A percentile compares a stretch with the other conserved stretches of the same genome.
Conservation (phyloP, 805 yeast species). For the Monosporozyma yasuniensis region DNA sequence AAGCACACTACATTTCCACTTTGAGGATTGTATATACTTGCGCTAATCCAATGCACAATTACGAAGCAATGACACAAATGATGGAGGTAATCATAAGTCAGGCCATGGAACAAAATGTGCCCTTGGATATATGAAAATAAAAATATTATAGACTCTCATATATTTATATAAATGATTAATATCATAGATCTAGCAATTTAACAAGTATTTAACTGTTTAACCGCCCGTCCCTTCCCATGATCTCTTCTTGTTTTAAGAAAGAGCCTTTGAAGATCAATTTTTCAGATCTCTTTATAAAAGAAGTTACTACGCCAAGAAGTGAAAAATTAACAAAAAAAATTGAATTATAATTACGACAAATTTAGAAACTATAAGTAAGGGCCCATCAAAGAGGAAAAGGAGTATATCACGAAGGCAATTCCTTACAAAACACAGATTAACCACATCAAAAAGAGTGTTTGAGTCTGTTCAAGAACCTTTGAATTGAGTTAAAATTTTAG, state of each 20-base stretch:
- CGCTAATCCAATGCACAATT: slow-evolving; percentile 38
- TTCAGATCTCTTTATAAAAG: not conserved
- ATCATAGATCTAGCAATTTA: too few relatives aligned
- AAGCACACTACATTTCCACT: slow-evolving; percentile 44
- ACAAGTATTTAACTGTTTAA: not conserved
- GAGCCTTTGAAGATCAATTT: not conserved
- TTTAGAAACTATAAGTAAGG: not conserved
- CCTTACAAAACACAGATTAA: not conserved
- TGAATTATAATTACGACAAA: not conserved
- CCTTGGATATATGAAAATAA: slow-evolving; percentile 1
- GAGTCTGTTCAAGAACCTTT: not conserved
- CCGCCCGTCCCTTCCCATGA: not conserved
- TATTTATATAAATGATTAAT: not conserved
- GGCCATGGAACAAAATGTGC: slow-evolving; percentile 19
- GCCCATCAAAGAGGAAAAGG: not conserved
- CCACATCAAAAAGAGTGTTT: not conserved
- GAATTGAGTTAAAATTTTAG: not conserved
- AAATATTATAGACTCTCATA: not conserved
- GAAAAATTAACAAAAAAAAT: not conserved
- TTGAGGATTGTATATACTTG: slow-evolving; percentile 39
- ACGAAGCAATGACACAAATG: slow-evolving; percentile 28
- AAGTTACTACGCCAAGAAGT: not conserved
- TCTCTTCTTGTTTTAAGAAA: not conserved
- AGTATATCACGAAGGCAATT: not conserved
- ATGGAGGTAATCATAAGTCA: slow-evolving; percentile 22